phyloP scores from a whole-genome alignment of 192 early-diverging fungal species.

The Phycomyces nitens region DNA sequence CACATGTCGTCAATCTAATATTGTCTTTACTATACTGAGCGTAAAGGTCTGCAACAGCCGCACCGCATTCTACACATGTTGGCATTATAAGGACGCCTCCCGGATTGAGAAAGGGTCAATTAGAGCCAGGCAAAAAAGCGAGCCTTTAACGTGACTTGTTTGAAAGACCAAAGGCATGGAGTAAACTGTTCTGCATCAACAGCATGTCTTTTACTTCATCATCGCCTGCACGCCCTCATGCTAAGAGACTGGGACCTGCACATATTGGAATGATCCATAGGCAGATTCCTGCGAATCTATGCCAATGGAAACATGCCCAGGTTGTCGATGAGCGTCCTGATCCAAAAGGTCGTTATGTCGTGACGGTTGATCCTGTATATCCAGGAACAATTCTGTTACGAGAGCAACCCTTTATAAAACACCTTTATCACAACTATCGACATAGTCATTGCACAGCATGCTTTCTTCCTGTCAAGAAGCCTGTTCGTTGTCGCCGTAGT shows the following conservation, averaged over 20 bases:
- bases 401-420: slow-evolving; percentile 8
- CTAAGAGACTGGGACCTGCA: background rate
- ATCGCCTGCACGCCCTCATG: background rate
- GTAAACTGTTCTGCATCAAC: background rate
- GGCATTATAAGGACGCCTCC: slow-evolving; percentile 37
- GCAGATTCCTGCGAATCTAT: background rate
- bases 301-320: background rate
- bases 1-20: slow-evolving; percentile 80
- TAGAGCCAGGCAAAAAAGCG: background rate
- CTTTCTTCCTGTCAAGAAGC: background rate
- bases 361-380: background rate
- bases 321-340: background rate
- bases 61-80: slow-evolving; percentile 80
- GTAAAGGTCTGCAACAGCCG: slow-evolving; percentile 63
- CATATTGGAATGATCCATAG: background rate
- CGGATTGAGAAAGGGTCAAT: background rate
- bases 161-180: background rate
- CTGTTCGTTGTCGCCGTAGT: background rate
- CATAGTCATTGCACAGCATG: background rate
- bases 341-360: background rate
- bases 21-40: slow-evolving; percentile 82
- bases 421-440: background rate
- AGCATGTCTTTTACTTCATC: background rate
- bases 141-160: background rate
- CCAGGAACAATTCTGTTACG: background rate